Conservation (phyloP, 2,329 filamentous ascomycete genomes). For the Exophiala bonariae region DNA sequence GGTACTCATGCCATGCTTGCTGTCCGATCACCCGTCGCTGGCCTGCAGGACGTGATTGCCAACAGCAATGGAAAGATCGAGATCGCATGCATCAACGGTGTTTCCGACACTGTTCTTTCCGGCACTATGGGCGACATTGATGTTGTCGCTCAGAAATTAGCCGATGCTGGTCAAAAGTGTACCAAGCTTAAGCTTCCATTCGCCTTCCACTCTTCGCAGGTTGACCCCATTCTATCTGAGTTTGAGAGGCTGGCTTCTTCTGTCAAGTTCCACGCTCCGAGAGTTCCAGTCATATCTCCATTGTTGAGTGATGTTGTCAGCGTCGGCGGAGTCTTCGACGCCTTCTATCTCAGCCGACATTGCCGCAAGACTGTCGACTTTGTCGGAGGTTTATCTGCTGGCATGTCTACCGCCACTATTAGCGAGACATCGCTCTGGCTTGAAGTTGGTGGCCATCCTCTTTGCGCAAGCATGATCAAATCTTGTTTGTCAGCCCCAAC, state of each 20-base stretch:
- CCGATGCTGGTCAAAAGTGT: conserved; percentile 39
- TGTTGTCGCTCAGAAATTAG: conserved; percentile 35
- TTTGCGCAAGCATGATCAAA: conserved; percentile 48
- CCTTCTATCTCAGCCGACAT: conserved; percentile 42
- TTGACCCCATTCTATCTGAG: conserved; percentile 45
- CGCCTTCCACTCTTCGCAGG: conserved; percentile 49
- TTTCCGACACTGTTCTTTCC: conserved; percentile 45
- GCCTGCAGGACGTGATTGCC: conserved; percentile 32
- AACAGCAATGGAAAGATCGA: conserved; percentile 30
- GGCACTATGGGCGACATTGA: conserved; percentile 40
- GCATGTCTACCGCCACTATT: conserved; percentile 33
- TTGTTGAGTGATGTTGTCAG: conserved; percentile 44
- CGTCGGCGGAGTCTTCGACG: conserved; percentile 37
- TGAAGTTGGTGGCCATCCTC: conserved; percentile 50
- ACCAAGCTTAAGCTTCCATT: conserved; percentile 46
- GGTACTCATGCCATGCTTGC: conserved; percentile 48
- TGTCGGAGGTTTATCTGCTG: conserved; percentile 42
- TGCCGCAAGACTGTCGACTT: conserved; percentile 50
- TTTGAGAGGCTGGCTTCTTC: conserved; percentile 40
- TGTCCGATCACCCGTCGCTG: conserved; percentile 38
- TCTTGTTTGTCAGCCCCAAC: conserved; percentile 33
- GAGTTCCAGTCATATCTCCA: conserved; percentile 47
- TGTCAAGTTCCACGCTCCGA: conserved; percentile 40
- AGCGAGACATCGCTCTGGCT: conserved; percentile 40
- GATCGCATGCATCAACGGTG: conserved; percentile 45